Conservation (phyloP, 495 filamentous ascomycete genomes). For the Podospora pseudoanserina region DNA sequence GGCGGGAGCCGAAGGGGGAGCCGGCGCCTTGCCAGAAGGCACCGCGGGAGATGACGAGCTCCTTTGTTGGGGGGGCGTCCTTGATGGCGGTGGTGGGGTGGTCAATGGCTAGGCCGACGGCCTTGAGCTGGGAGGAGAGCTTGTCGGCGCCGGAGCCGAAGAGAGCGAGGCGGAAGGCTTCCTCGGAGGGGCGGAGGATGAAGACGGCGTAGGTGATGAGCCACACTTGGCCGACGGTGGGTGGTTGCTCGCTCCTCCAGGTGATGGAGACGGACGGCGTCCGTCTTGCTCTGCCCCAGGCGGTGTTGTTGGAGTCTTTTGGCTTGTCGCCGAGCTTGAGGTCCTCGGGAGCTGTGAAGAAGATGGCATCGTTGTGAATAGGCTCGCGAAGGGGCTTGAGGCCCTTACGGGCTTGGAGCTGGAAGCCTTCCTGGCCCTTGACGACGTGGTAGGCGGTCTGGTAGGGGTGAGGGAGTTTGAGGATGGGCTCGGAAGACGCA, state of each 20-base stretch:
- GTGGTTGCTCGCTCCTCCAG: constrained; percentile 37
- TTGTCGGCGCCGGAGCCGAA: constrained; percentile 37
- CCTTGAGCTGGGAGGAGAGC: constrained; percentile 48
- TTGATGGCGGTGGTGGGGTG: constrained; percentile 35
- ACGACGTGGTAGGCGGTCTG: constrained; percentile 40
- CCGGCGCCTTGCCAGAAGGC: constrained; percentile 69
- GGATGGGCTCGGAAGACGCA: constrained; percentile 35
- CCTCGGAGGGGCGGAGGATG: constrained; percentile 50
- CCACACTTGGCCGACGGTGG: constrained; percentile 59
- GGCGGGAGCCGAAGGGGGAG: constrained; percentile 59
- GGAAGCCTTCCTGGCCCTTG: constrained; percentile 24
- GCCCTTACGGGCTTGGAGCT: constrained; percentile 23
- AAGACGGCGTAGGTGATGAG: constrained; percentile 58
- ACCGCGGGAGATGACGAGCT: constrained; percentile 44
- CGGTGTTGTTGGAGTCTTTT: constrained; percentile 44
- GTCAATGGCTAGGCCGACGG: constrained; percentile 49
- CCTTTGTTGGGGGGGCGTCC: constrained; percentile 20
- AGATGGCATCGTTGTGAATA: constrained; percentile 37
- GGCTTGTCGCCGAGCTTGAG: constrained; percentile 46
- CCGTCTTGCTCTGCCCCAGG: constrained; percentile 45
- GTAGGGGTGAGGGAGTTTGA: constrained; percentile 48
- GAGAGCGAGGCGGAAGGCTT: constrained; percentile 52
- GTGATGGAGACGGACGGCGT: constrained; percentile 36
- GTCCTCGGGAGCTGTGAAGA: constrained; percentile 42
- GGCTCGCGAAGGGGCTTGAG: constrained; percentile 22